Percentiles rank a stretch among this genome's conserved stretches.
Evolutionary conservation across 2,329 filamentous ascomycete genomes (phyloP).

Genomic region (Colletotrichum nymphaeae): DNA sequence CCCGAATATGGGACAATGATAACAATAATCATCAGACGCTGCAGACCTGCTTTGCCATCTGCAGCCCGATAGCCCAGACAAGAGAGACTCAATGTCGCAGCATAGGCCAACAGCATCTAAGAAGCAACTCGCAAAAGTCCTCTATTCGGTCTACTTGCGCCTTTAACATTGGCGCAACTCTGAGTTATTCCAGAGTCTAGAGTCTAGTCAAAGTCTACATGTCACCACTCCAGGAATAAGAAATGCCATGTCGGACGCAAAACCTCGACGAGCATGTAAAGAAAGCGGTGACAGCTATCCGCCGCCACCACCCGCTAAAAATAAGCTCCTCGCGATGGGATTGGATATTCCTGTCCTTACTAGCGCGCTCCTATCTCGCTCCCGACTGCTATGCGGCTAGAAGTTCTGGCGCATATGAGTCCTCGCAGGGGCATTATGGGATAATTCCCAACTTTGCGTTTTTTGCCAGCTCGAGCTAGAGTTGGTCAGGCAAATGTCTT

Average conservation of each 20-base stretch:
- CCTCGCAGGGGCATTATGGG: background rate
- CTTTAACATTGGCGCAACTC: background rate
- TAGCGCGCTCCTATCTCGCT: conserved; percentile 20
- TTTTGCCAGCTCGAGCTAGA: background rate
- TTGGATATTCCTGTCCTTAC: conserved; percentile 11
- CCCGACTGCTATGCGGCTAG: conserved; percentile 19
- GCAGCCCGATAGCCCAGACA: background rate
- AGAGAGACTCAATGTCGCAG: background rate
- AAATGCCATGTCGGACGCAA: background rate
- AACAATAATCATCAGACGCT: background rate
- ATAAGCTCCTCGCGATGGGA: conserved; percentile 19
- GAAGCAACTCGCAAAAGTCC: background rate
- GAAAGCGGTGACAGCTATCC: conserved; percentile 25
- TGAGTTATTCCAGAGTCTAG: background rate
- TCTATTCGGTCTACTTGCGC: background rate
- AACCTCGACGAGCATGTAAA: conserved; percentile 3
- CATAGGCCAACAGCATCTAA: background rate
- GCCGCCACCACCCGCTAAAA: conserved; percentile 28
- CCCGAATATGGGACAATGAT: background rate
- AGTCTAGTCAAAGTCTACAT: background rate
- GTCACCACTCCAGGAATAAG: conserved; percentile 24
- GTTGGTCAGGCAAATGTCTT: background rate
- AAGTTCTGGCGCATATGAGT: background rate
- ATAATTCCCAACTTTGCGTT: background rate
- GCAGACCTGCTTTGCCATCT: background rate